Base-by-base conservation (phyloP, 106 monocot species). In the Dendrobium chrysotoxum region DNA sequence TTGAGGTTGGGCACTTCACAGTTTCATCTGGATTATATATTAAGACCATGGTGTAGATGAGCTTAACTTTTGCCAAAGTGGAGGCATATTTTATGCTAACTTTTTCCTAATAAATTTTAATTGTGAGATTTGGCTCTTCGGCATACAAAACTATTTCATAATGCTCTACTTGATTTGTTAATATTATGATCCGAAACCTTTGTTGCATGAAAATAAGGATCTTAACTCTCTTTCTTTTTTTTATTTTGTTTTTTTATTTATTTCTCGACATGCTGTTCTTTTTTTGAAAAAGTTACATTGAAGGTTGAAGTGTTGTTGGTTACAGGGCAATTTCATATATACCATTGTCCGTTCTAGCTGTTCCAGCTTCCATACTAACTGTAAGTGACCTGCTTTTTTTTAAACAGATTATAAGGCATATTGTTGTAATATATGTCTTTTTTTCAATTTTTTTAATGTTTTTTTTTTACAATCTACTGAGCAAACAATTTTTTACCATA, bases 361-460 rank as follows among this genome's bases (percentile, higher is more conserved):
- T 98, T 84, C 97, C 97, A 75, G 97, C 97, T 81, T 94, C 97
- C 57, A 80, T 98, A 50, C 91, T 98, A 68, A 98, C 97, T 28
- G 97, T 98, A 98, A 87, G 90, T 39, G 77, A 46, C 40, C 28
- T 75, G 75, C 2, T 77, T 55, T 54, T 86, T 77, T 77, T 80
- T 31, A 26, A 61, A 11, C 26, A 13, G 28, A 21, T 31, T 75
- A 40, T 78, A 7, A 20, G 42, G 15, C 58, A 55, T 7, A 42
- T 31, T 73, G 10, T 40, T 81, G 3, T 40, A 25, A 26, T 50
- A 9, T 58, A 25, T 23, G 35, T 53, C 28, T 20, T 83, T 8
- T 35, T 15, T 46, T 39, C 70, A 25, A 70, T 35, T 15, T 9
- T 70, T 70, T 31, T 70, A 70, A 70, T 70, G 70, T 16, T 13